Evolutionary conservation across 768 basidiomycete genomes (phyloP), one percentile per base, ranked within the genome.

Genomic region (Dacryopinax spathularia): DNA sequence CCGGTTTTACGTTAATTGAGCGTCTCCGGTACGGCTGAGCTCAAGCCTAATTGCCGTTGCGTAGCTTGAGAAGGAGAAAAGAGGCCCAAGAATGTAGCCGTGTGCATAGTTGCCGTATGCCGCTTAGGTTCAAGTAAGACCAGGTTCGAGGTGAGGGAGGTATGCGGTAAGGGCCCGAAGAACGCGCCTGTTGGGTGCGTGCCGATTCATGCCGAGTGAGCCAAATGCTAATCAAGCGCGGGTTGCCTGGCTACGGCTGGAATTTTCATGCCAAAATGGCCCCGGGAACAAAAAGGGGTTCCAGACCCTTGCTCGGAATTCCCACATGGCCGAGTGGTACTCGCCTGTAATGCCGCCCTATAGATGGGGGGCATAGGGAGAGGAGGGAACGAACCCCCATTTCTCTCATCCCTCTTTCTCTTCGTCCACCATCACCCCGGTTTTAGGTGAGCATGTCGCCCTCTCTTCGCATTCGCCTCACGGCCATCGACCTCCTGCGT

Each of bases 171-270:
- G 31, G 48, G 48, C 15, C 15, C 48, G 18, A 41, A 22, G 48
- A 29, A 56, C 48, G 48, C 3, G 48, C 25, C 48, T 13, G 25
- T 56, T 9, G 31, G 25, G 22, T 27, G 48, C 22, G 22, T 15
- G 43, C 43, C 43, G 43, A 44, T 15, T 22, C 18, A 29, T 56
- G 48, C 48, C 48, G 48, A 27, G 48, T 9, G 13, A n/a, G n/a
- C n/a, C n/a, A n/a, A n/a, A n/a, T n/a, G 48, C 39, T 15, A 18
- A 6, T 7, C 18, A 7, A 22, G 39, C 39, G 18, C 29, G 48
- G n/a, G 48, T 56, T 56, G 48, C 48, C 48, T 56, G 48, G 48
- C 48, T 56, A 56, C 48, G 48, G 48, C 10, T 13, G 48, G 48
- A 29, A 56, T 56, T 56, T 13, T 15, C 4, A 41, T 56, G 48